Conservation (phyloP, 2,329 filamentous ascomycete species). For the Fragosphaeria purpurea region DNA sequence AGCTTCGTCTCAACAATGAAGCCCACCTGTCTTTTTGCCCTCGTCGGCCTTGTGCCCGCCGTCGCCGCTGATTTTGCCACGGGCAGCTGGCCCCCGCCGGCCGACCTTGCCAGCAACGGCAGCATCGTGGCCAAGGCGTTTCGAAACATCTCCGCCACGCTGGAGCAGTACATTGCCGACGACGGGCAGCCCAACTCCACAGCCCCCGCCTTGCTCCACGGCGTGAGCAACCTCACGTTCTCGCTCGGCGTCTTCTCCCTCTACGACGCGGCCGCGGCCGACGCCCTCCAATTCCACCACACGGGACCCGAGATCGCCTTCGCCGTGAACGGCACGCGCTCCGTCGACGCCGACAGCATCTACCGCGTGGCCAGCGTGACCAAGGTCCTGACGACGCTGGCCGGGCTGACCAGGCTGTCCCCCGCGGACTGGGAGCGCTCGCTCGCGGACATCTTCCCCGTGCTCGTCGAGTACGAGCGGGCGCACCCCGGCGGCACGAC, state of each 20-base stretch:
- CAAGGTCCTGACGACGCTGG: conserved; percentile 24
- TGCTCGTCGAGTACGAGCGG: conserved; percentile 10
- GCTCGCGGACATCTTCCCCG: conserved; percentile 4
- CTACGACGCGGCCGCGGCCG: background rate
- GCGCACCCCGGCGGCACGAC: conserved; percentile 1
- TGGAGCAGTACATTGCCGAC: background rate
- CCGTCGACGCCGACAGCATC: conserved; percentile 22
- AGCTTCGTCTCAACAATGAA: too few species aligned
- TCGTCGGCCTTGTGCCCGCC: background rate
- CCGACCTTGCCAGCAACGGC: background rate
- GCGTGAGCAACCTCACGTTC: conserved; percentile 6
- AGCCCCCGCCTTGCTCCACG: background rate
- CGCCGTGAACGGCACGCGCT: conserved; percentile 16
- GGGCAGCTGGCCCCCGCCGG: conserved; percentile 2
- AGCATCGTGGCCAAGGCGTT: conserved; percentile 2
- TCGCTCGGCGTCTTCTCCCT: conserved; percentile 8
- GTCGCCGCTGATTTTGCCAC: conserved; percentile 1
- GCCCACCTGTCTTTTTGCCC: background rate
- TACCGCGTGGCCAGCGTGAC: conserved; percentile 28
- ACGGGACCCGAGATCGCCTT: conserved; percentile 24
- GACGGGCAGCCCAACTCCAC: background rate
- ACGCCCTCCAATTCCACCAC: conserved; percentile 27
- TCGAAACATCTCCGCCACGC: background rate
- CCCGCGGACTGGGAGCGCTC: conserved; percentile 4
- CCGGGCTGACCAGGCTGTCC: conserved; percentile 16